Evolutionary conservation across 345 rosid species (phyloP), one percentile per base, ranked within the genome.

Genomic region (Cardamine occulta): DNA sequence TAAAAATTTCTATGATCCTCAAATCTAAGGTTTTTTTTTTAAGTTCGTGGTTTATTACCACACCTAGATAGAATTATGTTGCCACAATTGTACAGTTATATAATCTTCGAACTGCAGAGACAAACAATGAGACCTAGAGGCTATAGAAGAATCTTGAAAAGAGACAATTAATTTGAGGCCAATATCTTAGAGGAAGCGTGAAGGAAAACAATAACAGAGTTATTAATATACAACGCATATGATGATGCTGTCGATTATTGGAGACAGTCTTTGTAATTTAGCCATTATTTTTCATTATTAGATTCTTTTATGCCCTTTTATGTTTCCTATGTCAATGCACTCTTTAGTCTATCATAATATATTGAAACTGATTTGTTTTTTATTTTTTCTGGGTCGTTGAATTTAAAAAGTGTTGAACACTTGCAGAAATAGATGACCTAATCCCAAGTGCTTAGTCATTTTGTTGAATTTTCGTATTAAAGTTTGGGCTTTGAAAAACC

Each of bases 141-240:
- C 26, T 59, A 31, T 57, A 57, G 14, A n/a, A 47, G 39, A 65
- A 74, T 64, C 63, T 54, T 42, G 2, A n/a, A 23, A 56, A 21
- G 72, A 3, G 28, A 19, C 18, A 49, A 67, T 76, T 61, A 44
- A 55, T 17, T 17, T 69, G 53, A 12, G 70, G 52, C 62, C 63
- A 68, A 31, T 56, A 42, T 31, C 10, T 45, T 45, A 64, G 26
- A 56, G 2, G 23, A 32, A 56, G 13, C 40, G 58, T 56, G 66
- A 63, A 31, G 7, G 17, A n/a, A 44, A 56, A 23, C 73, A 74
- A 68, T 76, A 31, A 76, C 52, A 52, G 80, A 70, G 54, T 34
- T 26, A 23, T 34, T 26, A 23, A 44, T 12, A 26, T 63, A 77
- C 71, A 63, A 70, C 70, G 61, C 72, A 54, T 26, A 26, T 35